phyloP scores from a whole-genome alignment of 306 rosid genomes.

The Malus fusca region DNA sequence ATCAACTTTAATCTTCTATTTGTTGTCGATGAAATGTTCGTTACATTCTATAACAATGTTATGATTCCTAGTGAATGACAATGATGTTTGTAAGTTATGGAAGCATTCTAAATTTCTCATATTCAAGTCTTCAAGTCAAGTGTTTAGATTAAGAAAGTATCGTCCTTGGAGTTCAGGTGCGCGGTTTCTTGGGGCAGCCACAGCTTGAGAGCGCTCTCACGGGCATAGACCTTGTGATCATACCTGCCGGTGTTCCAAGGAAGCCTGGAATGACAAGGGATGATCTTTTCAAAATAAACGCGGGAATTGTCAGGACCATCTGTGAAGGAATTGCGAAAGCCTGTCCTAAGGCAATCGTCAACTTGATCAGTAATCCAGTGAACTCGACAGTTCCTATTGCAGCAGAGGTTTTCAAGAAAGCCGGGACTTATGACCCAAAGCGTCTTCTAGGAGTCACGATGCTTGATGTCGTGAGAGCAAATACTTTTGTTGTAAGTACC shows the following conservation, averaged over 20 bases:
- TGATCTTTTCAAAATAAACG: conserved; percentile 85
- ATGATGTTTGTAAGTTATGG: not conserved
- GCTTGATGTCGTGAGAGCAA: conserved; percentile 92
- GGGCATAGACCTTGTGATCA: conserved; percentile 77
- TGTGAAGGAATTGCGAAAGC: conserved; percentile 70
- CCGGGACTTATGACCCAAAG: conserved; percentile 88
- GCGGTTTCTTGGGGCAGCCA: conserved; percentile 74
- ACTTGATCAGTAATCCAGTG: conserved; percentile 95
- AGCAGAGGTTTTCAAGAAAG: conserved; percentile 90
- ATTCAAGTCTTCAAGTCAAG: too few relatives aligned
- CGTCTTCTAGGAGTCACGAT: conserved; percentile 83
- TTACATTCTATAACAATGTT: not conserved
- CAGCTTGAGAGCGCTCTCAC: conserved; percentile 87
- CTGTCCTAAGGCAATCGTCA: conserved; percentile 86
- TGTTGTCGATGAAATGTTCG: not conserved
- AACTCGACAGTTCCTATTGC: conserved; percentile 94
- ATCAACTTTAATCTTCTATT: not conserved
- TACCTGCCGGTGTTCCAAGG: conserved; percentile 93
- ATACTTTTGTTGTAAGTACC: conserved; percentile 75
- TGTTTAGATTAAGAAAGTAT: not conserved
- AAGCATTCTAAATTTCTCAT: not conserved
- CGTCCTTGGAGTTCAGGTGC: conserved; percentile 41
- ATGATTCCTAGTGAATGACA: not conserved
- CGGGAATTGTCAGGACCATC: conserved; percentile 88
- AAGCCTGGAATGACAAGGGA: conserved; percentile 99